Base-by-base conservation (phyloP, 2,329 filamentous ascomycete species). In the Pseudocercospora pini-densiflorae region DNA sequence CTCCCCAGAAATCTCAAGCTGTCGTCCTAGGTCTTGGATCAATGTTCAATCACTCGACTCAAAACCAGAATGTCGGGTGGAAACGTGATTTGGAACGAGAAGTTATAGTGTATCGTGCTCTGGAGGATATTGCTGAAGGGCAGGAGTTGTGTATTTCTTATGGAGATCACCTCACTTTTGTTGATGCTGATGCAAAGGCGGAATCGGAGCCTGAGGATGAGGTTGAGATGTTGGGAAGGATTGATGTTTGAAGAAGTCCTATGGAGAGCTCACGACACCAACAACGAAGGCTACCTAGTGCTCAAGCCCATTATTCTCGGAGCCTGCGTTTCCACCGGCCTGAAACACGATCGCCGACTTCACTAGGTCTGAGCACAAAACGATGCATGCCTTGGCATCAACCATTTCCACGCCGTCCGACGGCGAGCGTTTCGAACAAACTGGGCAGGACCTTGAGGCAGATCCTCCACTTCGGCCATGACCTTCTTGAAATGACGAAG, bases 1-100 rank as follows among this genome's bases (percentile, higher is more conserved):
- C 67, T 31, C 53, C 57, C 64, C 73, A 74, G 27, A 80, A 75
- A 36, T 81, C 81, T 0, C 85, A 87, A 76, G 86, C 84, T 9
- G 76, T 88, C 1, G 79, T 87, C 31, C 79, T 87, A 43, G 86
- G 86, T 2, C 77, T 88, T 0, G 86, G 86, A 16, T 83, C 80
- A 62, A 86, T 88, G 83, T 87, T 88, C 78, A 88, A 88, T 66
- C 86, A 88, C 69, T 85, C 84, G 2, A 77, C 75, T 0, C 70
- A 77, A 10, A 69, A 80, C 29, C 86, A 87, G 69, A 88, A 88
- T 71, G 83, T 88, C 3, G 84, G 82, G 2, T 88, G 85, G 85
- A 80, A 80, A 68, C 78, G 85, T 23, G 82, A 87, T 73, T 54
- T 84, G 1, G 72, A 78, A 2, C 79, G 78, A 2, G 73, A 79